Base-by-base conservation (phyloP, 2,329 filamentous ascomycete species). In the Fusarium avenaceum region DNA sequence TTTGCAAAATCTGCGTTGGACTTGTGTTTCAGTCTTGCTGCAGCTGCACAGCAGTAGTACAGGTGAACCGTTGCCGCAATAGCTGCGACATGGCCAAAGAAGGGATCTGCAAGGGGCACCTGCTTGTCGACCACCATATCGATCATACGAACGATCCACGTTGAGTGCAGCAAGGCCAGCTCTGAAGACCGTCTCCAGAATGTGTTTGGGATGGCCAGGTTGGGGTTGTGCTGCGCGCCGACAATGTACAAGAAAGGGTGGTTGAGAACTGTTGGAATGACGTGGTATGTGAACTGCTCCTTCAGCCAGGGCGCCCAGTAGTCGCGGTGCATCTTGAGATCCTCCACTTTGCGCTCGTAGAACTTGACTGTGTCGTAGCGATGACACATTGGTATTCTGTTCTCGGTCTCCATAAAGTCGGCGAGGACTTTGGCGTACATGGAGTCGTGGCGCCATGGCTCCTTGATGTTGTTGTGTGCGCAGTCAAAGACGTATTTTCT, bases 221-320 rank as follows among this genome's bases (percentile, higher is more conserved):
- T 85, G 5, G 81, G 79, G 49, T 85, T 85, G 72, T 84, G 80
- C 63, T 85, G 83, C 1, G 84, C 83, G 4, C 82, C 83, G 14
- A 84, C 78, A 15, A 85, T 85, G 70, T 86, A 85, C 9, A 86
- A 77, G 61, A 86, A 86, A 0, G 84, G 84, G 56, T 86, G 84
- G 66, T 86, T 86, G 35, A 86, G 72, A 4, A 85, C 81, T 0
- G 82, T 84, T 13, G 80, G 78, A 47, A 86, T 85, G 14, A 80
- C 80, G 50, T 86, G 84, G 70, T 86, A 86, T 2, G 81, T 84
- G 66, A 86, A 84, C 65, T 86, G 84, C 50, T 84, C 77, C 69
- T 84, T 85, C 19, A 86, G 71, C 84, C 84, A 86, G 0, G 84
- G 81, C 0, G 79, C 79, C 83, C 83, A 86, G 69, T 86, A 86